Evolutionary conservation across 78 protist genomes (phyloP), one percentile per base, ranked within the genome.

Genomic region (Emiliania huxleyi): DNA sequence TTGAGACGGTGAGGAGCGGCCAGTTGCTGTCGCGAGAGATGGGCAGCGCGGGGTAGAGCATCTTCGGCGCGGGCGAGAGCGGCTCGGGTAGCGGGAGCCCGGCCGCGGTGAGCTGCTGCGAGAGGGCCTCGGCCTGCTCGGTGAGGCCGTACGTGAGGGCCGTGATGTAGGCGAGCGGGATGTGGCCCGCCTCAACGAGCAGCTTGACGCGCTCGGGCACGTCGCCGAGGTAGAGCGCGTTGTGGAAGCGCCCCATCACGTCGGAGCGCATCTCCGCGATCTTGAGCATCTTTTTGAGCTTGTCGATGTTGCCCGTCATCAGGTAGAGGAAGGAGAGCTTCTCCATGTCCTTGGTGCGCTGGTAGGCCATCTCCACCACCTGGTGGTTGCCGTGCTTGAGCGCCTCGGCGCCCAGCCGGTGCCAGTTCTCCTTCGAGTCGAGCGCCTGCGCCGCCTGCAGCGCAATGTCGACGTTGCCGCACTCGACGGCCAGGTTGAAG

Each of bases 381-480:
- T 95, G 97, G 73, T 94, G 95, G 93, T 99, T 96, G 49, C 99
- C 99, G 87, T 98, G 98, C 26, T 90, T 40, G 43, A 97, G 95
- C 2, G 99, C 99, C 79, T 89, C 98, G 12, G 75, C 95, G 25
- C 97, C 98, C 1, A 99, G 96, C 69, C 85, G 46, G 71, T 90
- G 75, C 99, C 99, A 99, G 92, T 97, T 94, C 22, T 94, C 97
- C 87, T 93, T 93, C 56, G n/a, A 18, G 56, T 48, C 91, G 90
- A 73, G 43, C 44, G 35, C 23, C 23, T 4, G 12, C 35, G 91
- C 91, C 12, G 91, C 71, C 90, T 23, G 45, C n/a, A 37, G 85
- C 23, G 99, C 99, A 15, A 95, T 95, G 52, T 98, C 98, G 44
- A 99, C 93, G 95, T 98, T 97, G 43, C 99, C 99, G 89, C 99